Base-by-base conservation (phyloP, 352 stramenopile genomes). In the Phytophthora cactorum region DNA sequence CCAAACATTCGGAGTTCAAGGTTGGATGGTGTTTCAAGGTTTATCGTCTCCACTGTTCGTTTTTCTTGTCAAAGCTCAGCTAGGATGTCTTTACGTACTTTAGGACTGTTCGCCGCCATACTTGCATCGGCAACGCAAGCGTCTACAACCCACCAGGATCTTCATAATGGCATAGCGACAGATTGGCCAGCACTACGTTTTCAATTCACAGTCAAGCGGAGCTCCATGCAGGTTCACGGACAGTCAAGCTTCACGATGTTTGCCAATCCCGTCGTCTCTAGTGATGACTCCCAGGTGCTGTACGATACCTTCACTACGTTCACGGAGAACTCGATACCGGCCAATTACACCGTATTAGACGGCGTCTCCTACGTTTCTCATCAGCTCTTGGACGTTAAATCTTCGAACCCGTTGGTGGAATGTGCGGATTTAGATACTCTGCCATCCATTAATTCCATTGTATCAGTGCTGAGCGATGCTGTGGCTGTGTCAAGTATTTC, bases 281-380 rank as follows among this genome's bases (percentile, higher is more conserved):
- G 32, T 17, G 66, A 57, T 39, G 17, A n/a, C 9, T 31, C 32
- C 14, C 46, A 39, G 25, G 59, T 80, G 15, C 14, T 62, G 34
- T 80, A 70, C 28, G 49, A 77, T 44, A 59, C 39, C 12, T 54
- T 75, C 27, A 31, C 60, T 11, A 53, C 52, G 1, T 64, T 63
- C 31, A 34, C 29, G 15, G 64, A 65, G 15, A 51, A 36, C 14
- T 27, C 25, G 28, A 53, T 39, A 12, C 36, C 5, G 1, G 60
- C 57, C 22, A 66, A 52, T 27, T 74, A 72, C 57, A 46, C 43
- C 29, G n/a, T 71, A 3, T 25, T 74, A 0, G 25, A 72, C 27
- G 54, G 63, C 11, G 34, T 34, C 9, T 47, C 56, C 4, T 74
- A 68, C 34, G 27, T 47, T 28, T 70, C 52, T 34, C 62, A n/a